phyloP scores from a whole-genome alignment of 1,284 basidiomycete genomes.

The Rhodotorula sp. region DNA sequence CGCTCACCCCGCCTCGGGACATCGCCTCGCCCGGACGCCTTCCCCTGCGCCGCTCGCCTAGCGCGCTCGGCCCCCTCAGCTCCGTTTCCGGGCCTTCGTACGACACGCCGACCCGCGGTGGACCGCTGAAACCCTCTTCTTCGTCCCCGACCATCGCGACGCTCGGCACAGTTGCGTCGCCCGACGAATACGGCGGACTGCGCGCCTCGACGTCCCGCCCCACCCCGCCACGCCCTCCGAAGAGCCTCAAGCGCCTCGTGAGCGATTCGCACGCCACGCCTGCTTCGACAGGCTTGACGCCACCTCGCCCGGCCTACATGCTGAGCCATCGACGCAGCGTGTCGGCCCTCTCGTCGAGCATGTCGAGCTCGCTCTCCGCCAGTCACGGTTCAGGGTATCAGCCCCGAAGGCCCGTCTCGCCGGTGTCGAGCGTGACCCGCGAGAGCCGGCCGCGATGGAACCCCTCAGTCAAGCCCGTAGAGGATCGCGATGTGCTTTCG shows the following conservation, averaged over 20 bases:
- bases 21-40: slow-evolving; percentile 5
- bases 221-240: slow-evolving; percentile 24
- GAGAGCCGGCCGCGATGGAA: slow-evolving; percentile 7
- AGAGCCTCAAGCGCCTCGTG: slow-evolving; percentile 21
- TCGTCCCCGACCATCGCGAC: slow-evolving; percentile 56
- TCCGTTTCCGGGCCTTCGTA: not conserved
- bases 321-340: slow-evolving; percentile 25
- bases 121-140: slow-evolving; percentile 1
- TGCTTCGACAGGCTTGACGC: slow-evolving; percentile 5
- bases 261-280: slow-evolving; percentile 10
- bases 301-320: slow-evolving; percentile 17
- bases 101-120: not conserved
- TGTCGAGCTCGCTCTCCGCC: slow-evolving; percentile 1
- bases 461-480: not conserved
- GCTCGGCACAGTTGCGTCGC: slow-evolving; percentile 5
- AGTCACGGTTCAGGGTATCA: not conserved
- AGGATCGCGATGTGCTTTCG: slow-evolving; percentile 45
- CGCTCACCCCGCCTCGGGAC: slow-evolving; percentile 20
- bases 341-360: slow-evolving; percentile 10
- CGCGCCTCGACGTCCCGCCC: slow-evolving; percentile 7
- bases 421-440: slow-evolving; percentile 1
- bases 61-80: slow-evolving; percentile 23
- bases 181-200: not conserved
- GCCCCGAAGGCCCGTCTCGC: slow-evolving; percentile 14
- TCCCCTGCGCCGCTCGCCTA: slow-evolving; percentile 34